Evolutionary conservation across 345 rosid genomes (phyloP).

Genomic region (Bretschneidera sinensis): DNA sequence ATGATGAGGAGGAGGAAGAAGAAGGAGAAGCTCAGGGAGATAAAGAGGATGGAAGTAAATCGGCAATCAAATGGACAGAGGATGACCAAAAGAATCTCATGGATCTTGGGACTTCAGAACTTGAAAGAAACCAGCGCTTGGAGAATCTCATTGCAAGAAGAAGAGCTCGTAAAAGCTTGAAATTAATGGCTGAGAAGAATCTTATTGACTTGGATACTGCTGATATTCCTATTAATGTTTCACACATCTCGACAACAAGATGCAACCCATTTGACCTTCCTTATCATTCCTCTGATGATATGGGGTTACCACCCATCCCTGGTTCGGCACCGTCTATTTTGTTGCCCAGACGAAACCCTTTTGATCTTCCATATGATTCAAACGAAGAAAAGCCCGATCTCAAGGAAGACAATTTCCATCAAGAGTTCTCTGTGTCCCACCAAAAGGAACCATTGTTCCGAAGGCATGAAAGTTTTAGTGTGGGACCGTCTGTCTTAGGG

Average conservation of each 20-base stretch:
- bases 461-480: constrained; percentile 81
- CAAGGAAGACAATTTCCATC: constrained; percentile 64
- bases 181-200: constrained; percentile 63
- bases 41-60: constrained; percentile 72
- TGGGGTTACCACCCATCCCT: constrained; percentile 63
- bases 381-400: constrained; percentile 87
- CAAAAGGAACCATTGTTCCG: constrained; percentile 60
- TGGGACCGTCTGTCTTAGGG: constrained; percentile 62
- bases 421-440: constrained; percentile 52
- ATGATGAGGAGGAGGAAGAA: constrained; percentile 41
- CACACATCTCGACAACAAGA: constrained; percentile 68
- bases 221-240: constrained; percentile 59
- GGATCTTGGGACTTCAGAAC: constrained; percentile 88
- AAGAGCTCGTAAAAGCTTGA: constrained; percentile 63
- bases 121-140: constrained; percentile 87
- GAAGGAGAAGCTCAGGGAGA: constrained; percentile 36
- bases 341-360: constrained; percentile 69
- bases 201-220: constrained; percentile 88
- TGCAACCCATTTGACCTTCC: constrained; percentile 83
- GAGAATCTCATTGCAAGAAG: constrained; percentile 97
- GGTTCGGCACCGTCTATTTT: constrained; percentile 93
- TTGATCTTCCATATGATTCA: constrained; percentile 85
- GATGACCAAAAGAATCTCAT: constrained; percentile 86
- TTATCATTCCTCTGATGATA: constrained; percentile 53
- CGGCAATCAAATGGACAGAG: constrained; percentile 91